phyloP scores from a whole-genome alignment of 495 filamentous ascomycete species.

The Daldinia caldariorum region DNA sequence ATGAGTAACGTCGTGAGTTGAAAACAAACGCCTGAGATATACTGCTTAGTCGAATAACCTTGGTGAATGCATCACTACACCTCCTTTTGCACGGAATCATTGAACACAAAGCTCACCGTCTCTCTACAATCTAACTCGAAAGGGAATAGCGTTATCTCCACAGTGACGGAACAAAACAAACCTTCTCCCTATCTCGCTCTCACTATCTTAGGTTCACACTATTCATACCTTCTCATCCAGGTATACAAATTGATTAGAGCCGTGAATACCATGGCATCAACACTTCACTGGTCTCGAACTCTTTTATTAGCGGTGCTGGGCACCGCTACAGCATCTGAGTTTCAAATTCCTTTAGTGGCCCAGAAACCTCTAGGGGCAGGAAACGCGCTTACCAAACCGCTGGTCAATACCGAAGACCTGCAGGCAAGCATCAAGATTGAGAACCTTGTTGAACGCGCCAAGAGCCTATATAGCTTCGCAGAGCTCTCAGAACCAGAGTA shows the following conservation, averaged over 20 bases:
- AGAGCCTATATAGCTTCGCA: slow-evolving; percentile 66
- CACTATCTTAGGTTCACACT: too few relatives aligned
- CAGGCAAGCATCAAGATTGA: slow-evolving; percentile 63
- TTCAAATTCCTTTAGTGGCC: slow-evolving; percentile 32
- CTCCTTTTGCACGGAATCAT: not conserved
- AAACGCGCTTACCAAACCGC: slow-evolving; percentile 44
- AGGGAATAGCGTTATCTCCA: not conserved
- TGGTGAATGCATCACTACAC: not conserved
- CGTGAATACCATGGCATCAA: slow-evolving; percentile 24
- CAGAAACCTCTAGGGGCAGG: slow-evolving; percentile 13
- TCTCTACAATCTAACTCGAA: not conserved
- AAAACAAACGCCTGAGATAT: not conserved
- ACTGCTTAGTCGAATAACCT: not conserved
- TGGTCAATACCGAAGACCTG: slow-evolving; percentile 62
- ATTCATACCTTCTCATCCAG: slow-evolving; percentile 6
- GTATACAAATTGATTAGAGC: not conserved
- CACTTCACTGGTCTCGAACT: slow-evolving; percentile 18
- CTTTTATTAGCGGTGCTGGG: slow-evolving; percentile 29
- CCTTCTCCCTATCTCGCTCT: not conserved
- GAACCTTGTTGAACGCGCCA: slow-evolving; percentile 62
- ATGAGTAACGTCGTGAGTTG: not conserved
- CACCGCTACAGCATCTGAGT: slow-evolving; percentile 27
- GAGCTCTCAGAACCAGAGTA: slow-evolving; percentile 63
- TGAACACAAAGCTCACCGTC: not conserved
- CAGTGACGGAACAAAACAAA: slow-evolving; percentile 4